Percentiles rank a stretch among this genome's conserved stretches.
Conservation (phyloP, 106 monocot species). For the Hemerocallis citrina region DNA sequence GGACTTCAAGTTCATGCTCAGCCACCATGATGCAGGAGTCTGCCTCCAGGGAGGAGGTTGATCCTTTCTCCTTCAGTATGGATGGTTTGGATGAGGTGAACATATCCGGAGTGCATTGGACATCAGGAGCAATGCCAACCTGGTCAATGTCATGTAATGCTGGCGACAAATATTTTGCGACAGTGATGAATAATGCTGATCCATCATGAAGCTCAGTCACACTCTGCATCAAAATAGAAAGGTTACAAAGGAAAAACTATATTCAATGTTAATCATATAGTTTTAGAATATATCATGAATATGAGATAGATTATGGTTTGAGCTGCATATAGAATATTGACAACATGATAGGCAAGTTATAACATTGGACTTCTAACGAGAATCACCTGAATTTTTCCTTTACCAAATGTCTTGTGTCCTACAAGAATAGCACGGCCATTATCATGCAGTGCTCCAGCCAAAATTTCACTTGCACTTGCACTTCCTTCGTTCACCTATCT, state of each 20-base stretch:
- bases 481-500: constrained; percentile 89
- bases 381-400: constrained; percentile 93
- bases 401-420: constrained; percentile 86
- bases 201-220: constrained; percentile 92
- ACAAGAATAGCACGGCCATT: constrained; percentile 93
- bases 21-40: constrained; percentile 95
- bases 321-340: not conserved
- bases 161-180: constrained; percentile 91
- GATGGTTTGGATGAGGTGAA: constrained; percentile 24
- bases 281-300: not conserved
- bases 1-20: constrained; percentile 74
- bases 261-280: not conserved
- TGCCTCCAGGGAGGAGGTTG: constrained; percentile 39
- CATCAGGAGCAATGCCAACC: constrained; percentile 84
- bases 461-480: constrained; percentile 96
- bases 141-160: constrained; percentile 88
- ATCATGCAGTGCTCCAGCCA: constrained; percentile 93
- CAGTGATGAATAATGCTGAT: constrained; percentile 88
- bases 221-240: constrained; percentile 36
- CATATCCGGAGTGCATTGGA: constrained; percentile 69
- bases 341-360: not conserved
- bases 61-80: constrained; percentile 13
- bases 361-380: not conserved
- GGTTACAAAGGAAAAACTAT: not conserved
- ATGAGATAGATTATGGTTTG: not conserved